Percentiles rank a stretch among this genome's conserved stretches.
Evolutionary conservation across 208 protist genomes (phyloP).

Genomic region (Leptomonas pyrrhocoris): DNA sequence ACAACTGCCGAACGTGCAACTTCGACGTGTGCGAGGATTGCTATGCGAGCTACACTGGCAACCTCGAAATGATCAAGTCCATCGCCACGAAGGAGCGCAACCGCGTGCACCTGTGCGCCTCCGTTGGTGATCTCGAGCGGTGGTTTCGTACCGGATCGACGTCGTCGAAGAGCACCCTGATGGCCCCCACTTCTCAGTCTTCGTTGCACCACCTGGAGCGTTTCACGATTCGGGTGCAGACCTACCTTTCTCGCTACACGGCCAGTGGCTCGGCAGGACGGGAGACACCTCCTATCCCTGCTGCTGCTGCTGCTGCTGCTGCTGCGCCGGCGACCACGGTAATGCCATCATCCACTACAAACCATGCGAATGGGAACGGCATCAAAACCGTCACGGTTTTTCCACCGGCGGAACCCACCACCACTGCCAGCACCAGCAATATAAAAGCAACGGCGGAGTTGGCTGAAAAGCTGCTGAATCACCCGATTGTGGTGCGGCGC

Average conservation of each 20-base stretch:
- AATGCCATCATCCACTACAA: neutral
- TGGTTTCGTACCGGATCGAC: slow-evolving; percentile 80
- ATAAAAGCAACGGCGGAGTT: slow-evolving; percentile 5
- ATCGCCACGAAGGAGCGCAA: slow-evolving; percentile 31
- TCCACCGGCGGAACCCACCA: neutral
- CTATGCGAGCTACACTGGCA: slow-evolving; percentile 50
- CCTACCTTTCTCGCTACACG: slow-evolving; percentile 46
- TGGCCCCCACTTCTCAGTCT: slow-evolving; percentile 67
- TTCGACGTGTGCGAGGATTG: slow-evolving; percentile 62
- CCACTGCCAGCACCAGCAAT: neutral
- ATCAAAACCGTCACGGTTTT: slow-evolving; percentile 9
- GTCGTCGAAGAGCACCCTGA: slow-evolving; percentile 70
- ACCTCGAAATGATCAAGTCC: slow-evolving; percentile 29
- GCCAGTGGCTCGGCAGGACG: neutral
- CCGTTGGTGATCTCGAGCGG: slow-evolving; percentile 83
- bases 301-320: neutral
- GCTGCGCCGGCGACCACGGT: no score
- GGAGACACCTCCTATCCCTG: neutral
- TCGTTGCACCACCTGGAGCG: slow-evolving; percentile 54
- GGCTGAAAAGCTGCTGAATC: slow-evolving; percentile 39
- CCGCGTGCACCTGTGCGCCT: slow-evolving; percentile 69
- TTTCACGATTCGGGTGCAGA: slow-evolving; percentile 56
- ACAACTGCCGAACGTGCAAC: slow-evolving; percentile 61
- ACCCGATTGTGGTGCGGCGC: slow-evolving; percentile 35
- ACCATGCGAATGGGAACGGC: neutral